Evolutionary conservation across 1,139 yeast species (phyloP).

Genomic region (Taphrina betulina): DNA sequence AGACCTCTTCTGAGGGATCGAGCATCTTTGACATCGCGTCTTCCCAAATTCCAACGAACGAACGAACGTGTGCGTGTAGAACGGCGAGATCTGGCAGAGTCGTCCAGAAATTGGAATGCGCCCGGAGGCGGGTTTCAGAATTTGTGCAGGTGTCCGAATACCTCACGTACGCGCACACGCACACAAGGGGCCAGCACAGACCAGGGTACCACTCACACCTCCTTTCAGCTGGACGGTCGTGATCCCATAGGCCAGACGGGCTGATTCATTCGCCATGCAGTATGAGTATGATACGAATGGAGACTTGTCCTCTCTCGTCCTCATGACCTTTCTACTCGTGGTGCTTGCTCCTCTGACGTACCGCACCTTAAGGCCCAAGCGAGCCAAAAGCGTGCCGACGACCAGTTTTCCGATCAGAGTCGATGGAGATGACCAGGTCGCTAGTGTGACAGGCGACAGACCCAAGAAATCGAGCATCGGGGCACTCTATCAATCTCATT

Average conservation of each 20-base stretch:
- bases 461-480: constrained; percentile 14
- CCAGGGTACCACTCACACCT: too few relatives aligned
- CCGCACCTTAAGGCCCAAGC: constrained; percentile 13
- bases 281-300: constrained; percentile 25
- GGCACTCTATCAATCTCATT: neutral
- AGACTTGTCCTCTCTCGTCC: constrained; percentile 24
- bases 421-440: constrained; percentile 1
- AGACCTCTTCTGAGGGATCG: constrained; percentile 24
- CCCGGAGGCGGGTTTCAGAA: too few relatives aligned
- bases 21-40: constrained; percentile 20
- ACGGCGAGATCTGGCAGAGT: too few relatives aligned
- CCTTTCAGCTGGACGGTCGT: too few relatives aligned
- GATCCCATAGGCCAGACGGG: too few relatives aligned
- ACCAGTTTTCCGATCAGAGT: constrained; percentile 7
- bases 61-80: too few relatives aligned
- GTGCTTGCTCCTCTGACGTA: constrained; percentile 15
- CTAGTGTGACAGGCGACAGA: neutral
- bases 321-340: constrained; percentile 23
- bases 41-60: too few relatives aligned
- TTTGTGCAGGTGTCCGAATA: too few relatives aligned
- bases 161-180: too few relatives aligned
- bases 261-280: constrained; percentile 30
- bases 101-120: too few relatives aligned
- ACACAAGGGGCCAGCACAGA: too few relatives aligned
- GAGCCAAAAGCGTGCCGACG: neutral